A percentile compares a stretch with the other conserved stretches of the same genome.
Conservation (phyloP, 2,329 filamentous ascomycete species). For the Phaeosphaeriaceae sp. region DNA sequence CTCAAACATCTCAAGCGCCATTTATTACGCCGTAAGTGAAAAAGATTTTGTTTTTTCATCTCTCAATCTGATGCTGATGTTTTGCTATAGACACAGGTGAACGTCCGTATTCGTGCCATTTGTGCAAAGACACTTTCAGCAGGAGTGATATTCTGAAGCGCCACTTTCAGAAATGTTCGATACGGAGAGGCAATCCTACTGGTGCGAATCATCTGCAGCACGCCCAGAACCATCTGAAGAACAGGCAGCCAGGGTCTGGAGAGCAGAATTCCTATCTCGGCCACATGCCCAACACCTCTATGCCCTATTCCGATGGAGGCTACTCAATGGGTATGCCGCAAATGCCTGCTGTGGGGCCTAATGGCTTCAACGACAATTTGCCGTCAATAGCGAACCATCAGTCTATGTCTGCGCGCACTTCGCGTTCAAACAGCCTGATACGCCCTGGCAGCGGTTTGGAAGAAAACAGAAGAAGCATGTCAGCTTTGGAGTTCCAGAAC, state of each 20-base stretch:
- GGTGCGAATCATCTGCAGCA: constrained; percentile 94
- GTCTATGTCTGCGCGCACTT: constrained; percentile 56
- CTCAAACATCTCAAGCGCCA: constrained; percentile 98
- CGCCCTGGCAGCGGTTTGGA: constrained; percentile 47
- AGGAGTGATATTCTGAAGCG: constrained; percentile 98
- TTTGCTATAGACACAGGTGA: constrained; percentile 88
- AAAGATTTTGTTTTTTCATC: constrained; percentile 43
- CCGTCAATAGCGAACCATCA: constrained; percentile 49
- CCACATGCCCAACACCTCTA: constrained; percentile 42
- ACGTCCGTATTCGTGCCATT: constrained; percentile 95
- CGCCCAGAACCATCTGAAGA: constrained; percentile 83
- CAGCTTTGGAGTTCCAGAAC: constrained; percentile 42
- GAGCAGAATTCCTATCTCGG: constrained; percentile 47
- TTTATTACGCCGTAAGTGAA: constrained; percentile 93
- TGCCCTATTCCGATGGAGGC: constrained; percentile 40
- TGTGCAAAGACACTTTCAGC: constrained; percentile 97
- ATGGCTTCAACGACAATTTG: constrained; percentile 46
- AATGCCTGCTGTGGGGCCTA: constrained; percentile 40
- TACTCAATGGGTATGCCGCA: constrained; percentile 45
- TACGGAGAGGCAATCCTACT: constrained; percentile 92
- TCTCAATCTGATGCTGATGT: constrained; percentile 41
- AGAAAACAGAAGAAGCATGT: constrained; percentile 47
- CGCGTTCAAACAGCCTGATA: constrained; percentile 58
- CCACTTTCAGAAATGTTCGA: constrained; percentile 98
- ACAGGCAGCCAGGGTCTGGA: constrained; percentile 38